Percentiles rank a stretch among this genome's conserved stretches.
Evolutionary conservation across 176 grass and related monocot genomes (phyloP).

Genomic region (Oryza australiensis): DNA sequence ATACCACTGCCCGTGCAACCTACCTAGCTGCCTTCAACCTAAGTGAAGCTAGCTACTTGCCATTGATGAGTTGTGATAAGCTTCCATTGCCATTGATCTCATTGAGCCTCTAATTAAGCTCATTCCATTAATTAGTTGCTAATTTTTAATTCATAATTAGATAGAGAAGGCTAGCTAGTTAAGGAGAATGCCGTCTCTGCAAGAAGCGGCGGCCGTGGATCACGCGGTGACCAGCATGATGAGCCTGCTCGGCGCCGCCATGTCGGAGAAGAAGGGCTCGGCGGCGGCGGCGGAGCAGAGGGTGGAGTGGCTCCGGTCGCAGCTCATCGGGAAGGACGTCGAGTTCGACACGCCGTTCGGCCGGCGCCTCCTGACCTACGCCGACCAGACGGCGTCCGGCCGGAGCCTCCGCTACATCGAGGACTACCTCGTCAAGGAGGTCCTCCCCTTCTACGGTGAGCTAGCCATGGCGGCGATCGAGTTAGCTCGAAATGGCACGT

Average conservation of each 20-base stretch:
- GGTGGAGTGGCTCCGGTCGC: slow-evolving; percentile 65
- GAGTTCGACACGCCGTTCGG: slow-evolving; percentile 84
- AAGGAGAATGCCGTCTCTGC: slow-evolving; percentile 26
- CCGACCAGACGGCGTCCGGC: slow-evolving; percentile 81
- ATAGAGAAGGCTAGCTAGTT: neutral
- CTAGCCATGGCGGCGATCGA: neutral
- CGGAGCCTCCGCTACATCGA: slow-evolving; percentile 66
- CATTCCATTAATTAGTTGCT: neutral
- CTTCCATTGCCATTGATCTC: neutral
- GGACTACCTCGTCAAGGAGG: slow-evolving; percentile 64
- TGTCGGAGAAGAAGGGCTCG: neutral
- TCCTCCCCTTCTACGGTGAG: slow-evolving; percentile 80
- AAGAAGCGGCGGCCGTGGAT: neutral
- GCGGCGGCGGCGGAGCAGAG: slow-evolving; percentile 28
- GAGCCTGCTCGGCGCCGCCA: slow-evolving; percentile 28
- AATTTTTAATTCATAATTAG: neutral
- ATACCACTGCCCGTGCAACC: neutral
- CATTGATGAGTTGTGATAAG: neutral
- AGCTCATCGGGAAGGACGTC: slow-evolving; percentile 56
- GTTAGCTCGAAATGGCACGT: neutral
- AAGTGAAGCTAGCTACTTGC: neutral
- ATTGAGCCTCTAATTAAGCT: neutral
- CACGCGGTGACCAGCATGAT: slow-evolving; percentile 13
- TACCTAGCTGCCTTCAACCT: neutral
- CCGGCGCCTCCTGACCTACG: slow-evolving; percentile 57